phyloP scores from a whole-genome alignment of 371 early-diverging fungal species.

The Spraguea lophii region DNA sequence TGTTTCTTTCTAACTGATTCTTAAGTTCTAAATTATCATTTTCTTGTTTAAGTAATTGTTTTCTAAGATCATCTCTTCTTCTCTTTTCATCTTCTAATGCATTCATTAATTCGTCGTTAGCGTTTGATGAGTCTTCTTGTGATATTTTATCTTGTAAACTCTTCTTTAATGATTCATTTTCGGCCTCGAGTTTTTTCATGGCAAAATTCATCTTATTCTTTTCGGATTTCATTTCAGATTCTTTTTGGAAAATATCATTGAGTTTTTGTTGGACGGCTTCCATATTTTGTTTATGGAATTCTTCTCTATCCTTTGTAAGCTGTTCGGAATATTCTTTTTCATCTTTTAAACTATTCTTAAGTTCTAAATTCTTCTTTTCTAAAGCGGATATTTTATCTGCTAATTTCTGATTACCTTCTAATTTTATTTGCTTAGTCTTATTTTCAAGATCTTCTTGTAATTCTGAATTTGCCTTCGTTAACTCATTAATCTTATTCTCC shows the following conservation, averaged over 20 bases:
- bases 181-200: slow-evolving; percentile 50
- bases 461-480: background rate
- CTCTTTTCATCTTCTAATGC: background rate
- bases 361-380: background rate
- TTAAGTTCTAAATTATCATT: background rate
- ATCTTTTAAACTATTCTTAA: slow-evolving; percentile 49
- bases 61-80: background rate
- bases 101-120: background rate
- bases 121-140: slow-evolving; percentile 47
- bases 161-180: slow-evolving; percentile 50
- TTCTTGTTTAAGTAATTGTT: background rate
- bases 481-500: background rate
- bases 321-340: slow-evolving; percentile 49
- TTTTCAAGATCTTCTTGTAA: background rate
- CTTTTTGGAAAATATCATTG: slow-evolving; percentile 22
- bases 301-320: slow-evolving; percentile 46
- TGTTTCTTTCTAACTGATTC: too few species aligned
- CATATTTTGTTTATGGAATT: slow-evolving; percentile 20
- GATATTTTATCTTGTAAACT: slow-evolving; percentile 51
- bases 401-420: background rate
- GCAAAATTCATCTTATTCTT: too few species aligned
- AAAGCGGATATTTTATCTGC: background rate
- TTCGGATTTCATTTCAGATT: slow-evolving; percentile 9
- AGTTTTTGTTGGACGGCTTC: slow-evolving; percentile 25
- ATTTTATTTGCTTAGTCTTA: background rate